Base-by-base conservation (phyloP, 805 yeast species). In the Blastobotrys mokoenaii region DNA sequence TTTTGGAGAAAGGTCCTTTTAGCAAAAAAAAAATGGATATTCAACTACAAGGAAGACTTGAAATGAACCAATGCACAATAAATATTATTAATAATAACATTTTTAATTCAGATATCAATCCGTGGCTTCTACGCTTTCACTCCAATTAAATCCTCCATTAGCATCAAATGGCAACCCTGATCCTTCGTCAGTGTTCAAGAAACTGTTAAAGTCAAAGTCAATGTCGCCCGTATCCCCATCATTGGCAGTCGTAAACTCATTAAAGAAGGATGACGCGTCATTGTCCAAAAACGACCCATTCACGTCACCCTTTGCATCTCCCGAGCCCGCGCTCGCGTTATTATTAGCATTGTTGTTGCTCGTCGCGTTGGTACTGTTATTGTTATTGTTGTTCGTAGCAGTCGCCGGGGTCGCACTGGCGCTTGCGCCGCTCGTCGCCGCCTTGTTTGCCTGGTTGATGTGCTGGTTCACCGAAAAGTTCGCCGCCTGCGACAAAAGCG, bases 161-260 rank as follows among this genome's bases (percentile, higher is more conserved):
- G n/a, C n/a, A 37, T 50, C 53, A 39, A 50, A 50, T 16, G 38
- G 37, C 27, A 49, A 38, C 11, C 45, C 41, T 16, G 41, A 42
- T 3, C 46, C 54, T 41, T 58, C 64, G 46, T 67, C 72, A 8
- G 72, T 69, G 40, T 66, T 69, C 45, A 73, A 53, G 44, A 72
- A 66, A 3, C 69, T 63, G 49, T 71, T 72, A 51, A 71, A 64
- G 51, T 70, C 74, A 58, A 72, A 71, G 43, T 66, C 66, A 39
- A 56, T 50, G 27, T 57, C 61, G 9, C 49, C 57, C 32, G 50
- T 42, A 16, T 52, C 57, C 17, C 55, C 65, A n/a, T n/a, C n/a
- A n/a, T n/a, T n/a, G n/a, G n/a, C n/a, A 7, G 56, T 49, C 20
- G 50, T 37, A 46, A 56, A 56, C 25, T 56, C 60, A 15, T 30